Evolutionary conservation across 83 land plant genomes (phyloP), one percentile per base, ranked within the genome.

Genomic region (Diphasiastrum complanatum): DNA sequence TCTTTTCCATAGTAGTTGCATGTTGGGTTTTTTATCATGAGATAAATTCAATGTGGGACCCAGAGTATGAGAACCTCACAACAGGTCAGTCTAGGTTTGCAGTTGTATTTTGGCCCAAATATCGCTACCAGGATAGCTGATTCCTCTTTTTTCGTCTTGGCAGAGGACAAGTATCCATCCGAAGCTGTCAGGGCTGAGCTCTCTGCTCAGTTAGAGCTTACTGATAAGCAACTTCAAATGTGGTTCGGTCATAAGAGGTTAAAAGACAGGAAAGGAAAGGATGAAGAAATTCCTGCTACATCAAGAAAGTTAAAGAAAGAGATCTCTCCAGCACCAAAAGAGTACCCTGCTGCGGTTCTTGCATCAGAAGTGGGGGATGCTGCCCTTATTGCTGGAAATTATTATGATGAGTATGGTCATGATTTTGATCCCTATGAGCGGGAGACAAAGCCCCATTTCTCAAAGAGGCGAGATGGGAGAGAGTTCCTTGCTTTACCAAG

Each of bases 131-230:
- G n/a, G n/a, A n/a, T n/a, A n/a, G n/a, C n/a, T n/a, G n/a, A n/a
- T n/a, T n/a, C n/a, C n/a, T n/a, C n/a, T 58, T 19, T 36, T 64
- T 49, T 45, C 47, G 31, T 71, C 63, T 59, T 6, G 52, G 68
- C 83, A 92, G 98, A 46, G 81, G 96, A 88, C 26, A 71, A 79
- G 56, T 92, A 92, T 31, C 96, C 98, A 20, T 55, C 81, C 43
- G 43, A 40, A 16, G 43, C 16, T 8, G 52, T 49, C 20, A 8
- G 52, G 6, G 52, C 52, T 14, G 52, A 49, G 52, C 52, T 49
- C 52, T 49, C 52, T 20, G 19, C 52, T 14, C 12, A 49, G 22
- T 20, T 49, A 6, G 19, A 20, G 6, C 52, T 49, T 20, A 49
- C 52, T 8, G 52, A 49, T 20, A 49, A 19, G 20, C 52, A 49